phyloP scores from a whole-genome alignment of 129 eudicot genomes.

The Arctium lappa region DNA sequence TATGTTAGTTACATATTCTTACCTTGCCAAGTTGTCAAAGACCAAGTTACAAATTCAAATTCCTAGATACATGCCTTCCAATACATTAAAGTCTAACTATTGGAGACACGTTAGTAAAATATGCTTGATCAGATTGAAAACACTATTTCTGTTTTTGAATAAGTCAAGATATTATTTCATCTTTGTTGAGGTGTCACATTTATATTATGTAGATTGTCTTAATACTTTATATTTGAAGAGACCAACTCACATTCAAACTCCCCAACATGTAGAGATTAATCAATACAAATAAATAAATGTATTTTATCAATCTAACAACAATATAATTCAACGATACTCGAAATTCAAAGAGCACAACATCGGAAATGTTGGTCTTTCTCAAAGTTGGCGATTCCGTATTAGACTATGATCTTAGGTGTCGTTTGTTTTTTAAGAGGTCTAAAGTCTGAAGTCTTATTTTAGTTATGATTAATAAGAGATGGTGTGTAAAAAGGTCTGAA shows the following conservation, averaged over 20 bases:
- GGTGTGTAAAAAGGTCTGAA: no score
- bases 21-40: neutral
- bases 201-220: constrained; percentile 2
- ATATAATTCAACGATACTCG: neutral
- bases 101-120: neutral
- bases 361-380: neutral
- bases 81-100: neutral
- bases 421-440: no score
- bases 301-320: neutral
- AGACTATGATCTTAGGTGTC: neutral
- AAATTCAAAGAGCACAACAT: neutral
- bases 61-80: neutral
- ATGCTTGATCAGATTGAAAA: neutral
- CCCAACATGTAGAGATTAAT: neutral
- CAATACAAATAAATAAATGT: neutral
- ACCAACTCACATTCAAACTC: constrained; percentile 1
- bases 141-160: neutral
- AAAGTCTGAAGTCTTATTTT: no score
- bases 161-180: constrained; percentile 1
- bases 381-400: neutral
- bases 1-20: neutral
- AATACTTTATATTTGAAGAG: neutral
- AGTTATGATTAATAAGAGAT: no score
- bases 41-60: neutral
- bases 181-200: constrained; percentile 2